These are phyloP conservation scores for Poa annua DNA, from an alignment of 176 grass and related monocot genomes.

Conservation along the genomic window DNA sequence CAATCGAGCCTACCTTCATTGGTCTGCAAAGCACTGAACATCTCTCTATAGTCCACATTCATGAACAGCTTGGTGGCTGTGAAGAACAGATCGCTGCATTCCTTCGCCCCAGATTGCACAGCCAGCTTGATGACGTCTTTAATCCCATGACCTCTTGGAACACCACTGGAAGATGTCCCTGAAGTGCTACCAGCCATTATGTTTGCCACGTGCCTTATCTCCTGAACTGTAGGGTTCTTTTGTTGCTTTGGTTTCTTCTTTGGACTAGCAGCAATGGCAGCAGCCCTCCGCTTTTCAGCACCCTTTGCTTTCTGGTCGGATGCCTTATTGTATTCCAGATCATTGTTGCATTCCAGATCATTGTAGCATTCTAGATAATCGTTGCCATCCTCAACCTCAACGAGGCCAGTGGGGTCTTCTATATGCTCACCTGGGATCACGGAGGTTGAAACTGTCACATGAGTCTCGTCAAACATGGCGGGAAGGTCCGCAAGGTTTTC, in stretches of 20 bases:
- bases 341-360: background rate
- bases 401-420: background rate
- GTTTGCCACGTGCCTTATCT: background rate
- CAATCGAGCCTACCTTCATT: slow-evolving; percentile 14
- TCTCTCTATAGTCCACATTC: slow-evolving; percentile 19
- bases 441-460: background rate
- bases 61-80: slow-evolving; percentile 23
- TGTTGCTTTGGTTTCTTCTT: slow-evolving; percentile 16
- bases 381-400: slow-evolving; percentile 7
- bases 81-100: slow-evolving; percentile 24
- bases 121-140: slow-evolving; percentile 23
- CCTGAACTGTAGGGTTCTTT: background rate
- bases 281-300: background rate
- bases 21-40: slow-evolving; percentile 29
- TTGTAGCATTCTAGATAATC: slow-evolving; percentile 4
- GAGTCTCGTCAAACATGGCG: slow-evolving; percentile 8
- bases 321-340: background rate
- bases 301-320: background rate
- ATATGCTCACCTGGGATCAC: background rate
- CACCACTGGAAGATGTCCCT: background rate
- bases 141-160: slow-evolving; percentile 26
- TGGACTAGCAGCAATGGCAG: slow-evolving; percentile 18
- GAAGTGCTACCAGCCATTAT: slow-evolving; percentile 21
- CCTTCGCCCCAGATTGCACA: slow-evolving; percentile 24
- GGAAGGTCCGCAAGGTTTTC: background rate